These are phyloP conservation scores for Stagonosporopsis cucurbitacearum DNA, from an alignment of 2,329 filamentous ascomycete genomes.

Conservation along the genomic window DNA sequence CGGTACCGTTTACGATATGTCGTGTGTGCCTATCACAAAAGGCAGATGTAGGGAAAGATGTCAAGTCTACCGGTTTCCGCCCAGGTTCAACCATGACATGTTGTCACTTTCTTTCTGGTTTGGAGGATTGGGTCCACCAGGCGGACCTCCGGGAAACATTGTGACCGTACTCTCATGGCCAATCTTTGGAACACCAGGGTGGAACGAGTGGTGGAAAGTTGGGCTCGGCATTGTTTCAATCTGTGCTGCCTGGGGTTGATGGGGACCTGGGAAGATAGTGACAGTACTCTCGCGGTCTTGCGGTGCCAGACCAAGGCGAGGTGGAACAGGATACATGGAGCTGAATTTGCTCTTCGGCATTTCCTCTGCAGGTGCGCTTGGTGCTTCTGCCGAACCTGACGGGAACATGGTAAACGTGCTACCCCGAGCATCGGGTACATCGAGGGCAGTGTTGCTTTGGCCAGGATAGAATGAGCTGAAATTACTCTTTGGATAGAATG, in stretches of 20 bases:
- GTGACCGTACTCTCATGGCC: slow-evolving; percentile 64
- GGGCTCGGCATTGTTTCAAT: slow-evolving; percentile 45
- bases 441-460: slow-evolving; percentile 52
- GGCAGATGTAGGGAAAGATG: slow-evolving; percentile 9
- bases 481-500: slow-evolving; percentile 58
- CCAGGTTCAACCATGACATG: slow-evolving; percentile 83
- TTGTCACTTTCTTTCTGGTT: slow-evolving; percentile 53
- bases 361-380: slow-evolving; percentile 22
- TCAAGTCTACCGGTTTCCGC: slow-evolving; percentile 46
- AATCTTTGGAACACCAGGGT: slow-evolving; percentile 50
- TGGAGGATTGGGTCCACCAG: slow-evolving; percentile 25
- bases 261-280: slow-evolving; percentile 40
- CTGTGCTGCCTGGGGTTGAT: slow-evolving; percentile 19
- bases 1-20: slow-evolving; percentile 16
- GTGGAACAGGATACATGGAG: slow-evolving; percentile 34
- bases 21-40: slow-evolving; percentile 13
- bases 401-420: slow-evolving; percentile 55
- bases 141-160: slow-evolving; percentile 51
- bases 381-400: slow-evolving; percentile 27
- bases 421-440: slow-evolving; percentile 67
- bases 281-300: slow-evolving; percentile 61
- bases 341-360: slow-evolving; percentile 34
- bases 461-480: slow-evolving; percentile 59
- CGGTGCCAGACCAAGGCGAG: slow-evolving; percentile 34
- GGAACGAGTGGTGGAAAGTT: slow-evolving; percentile 63